Base-by-base conservation (phyloP, 192 early-diverging fungal species). In the Coemansia sp. region DNA sequence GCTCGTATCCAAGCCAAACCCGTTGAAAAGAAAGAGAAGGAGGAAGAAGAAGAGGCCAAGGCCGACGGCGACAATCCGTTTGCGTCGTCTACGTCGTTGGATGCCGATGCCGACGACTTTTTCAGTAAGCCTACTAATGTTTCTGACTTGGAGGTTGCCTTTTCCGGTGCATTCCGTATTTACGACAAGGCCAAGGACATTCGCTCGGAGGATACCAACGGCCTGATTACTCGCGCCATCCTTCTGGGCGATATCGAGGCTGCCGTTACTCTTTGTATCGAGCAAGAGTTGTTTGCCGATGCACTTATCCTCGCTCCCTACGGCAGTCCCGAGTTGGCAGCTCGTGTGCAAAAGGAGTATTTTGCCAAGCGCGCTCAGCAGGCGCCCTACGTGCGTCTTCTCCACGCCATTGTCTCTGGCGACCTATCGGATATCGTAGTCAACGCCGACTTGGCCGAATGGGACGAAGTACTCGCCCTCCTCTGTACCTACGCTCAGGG, bases 221-320 rank as follows among this genome's bases (percentile, higher is more conserved):
- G 85, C 17, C 77, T 95, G 43, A 91, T 99, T 59, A 97, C 94
- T 10, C 87, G 89, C 19, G 88, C 93, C 3, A 78, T 98, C 28
- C 85, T 98, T 7, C 74, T 95, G 38, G 96, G 98, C 68, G 94
- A 99, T 73, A 96, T 96, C 73, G 94, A 95, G 72, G 88, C 91
- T 0, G 96, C 96, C 16, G 96, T 98, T 13, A 85, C 90, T 40
- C 81, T 96, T 38, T 97, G 96, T 69, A 82, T 99, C 37, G 87
- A 87, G 35, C 84, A 91, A 10, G 87, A 94, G 65, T 87, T 92
- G 28, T 89, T 91, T 68, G 89, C 98, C 1, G 96, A 96, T 69
- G 96, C 93, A 3, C 75, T 98, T 35, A 86, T 96, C 55, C 87
- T 99, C 65, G 95, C 96, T 11, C 87, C 93, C 21, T 93, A 91